Base-by-base conservation (phyloP, 768 basidiomycete species). In the Macrocybe gigantea region DNA sequence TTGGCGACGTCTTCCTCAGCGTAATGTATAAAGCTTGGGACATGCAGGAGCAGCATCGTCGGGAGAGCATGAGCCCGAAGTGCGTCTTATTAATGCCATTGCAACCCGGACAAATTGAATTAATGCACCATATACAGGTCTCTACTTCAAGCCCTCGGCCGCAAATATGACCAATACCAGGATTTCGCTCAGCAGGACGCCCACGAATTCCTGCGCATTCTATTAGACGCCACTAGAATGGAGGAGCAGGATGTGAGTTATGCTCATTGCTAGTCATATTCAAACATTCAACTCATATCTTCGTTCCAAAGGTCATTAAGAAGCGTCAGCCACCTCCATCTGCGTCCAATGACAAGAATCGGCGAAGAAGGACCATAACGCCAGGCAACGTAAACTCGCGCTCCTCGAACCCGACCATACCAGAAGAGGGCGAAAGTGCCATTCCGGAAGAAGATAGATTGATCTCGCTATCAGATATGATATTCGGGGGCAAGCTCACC, bases 101-200 rank as follows among this genome's bases (percentile, higher is more conserved):
- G n/a, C 10, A 6, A 13, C 1, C 5, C 9, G 9, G 32, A 13
- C 39, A 8, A 22, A 22, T 22, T 33, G n/a, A 14, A 10, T 30
- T n/a, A 22, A 47, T 12, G 15, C 36, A 1, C 14, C 29, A 13
- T 39, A 15, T 42, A 38, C 56, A 88, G 88, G 57, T 72, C 75
- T 6, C 59, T 95, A 36, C 66, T 95, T 12, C 61, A 72, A 30
- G 74, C 78, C 8, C 69, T 96, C 11, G 88, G 92, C 2, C 71
- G 73, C 55, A 96, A 95, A 66, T 88, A 94, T 61, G 91, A 93
- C 54, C 93, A 98, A 58, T 98, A 96, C 58, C 80, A 89, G 39
- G 93, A 94, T 59, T 94, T 93, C 63, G 82, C 88, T 6, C 94
- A 98, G 64, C 94, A 96, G 64, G 94, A 98, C 60, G 91, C 93